Evolutionary conservation across 208 protist species (phyloP).

Genomic region (Zelonia costaricensis): DNA sequence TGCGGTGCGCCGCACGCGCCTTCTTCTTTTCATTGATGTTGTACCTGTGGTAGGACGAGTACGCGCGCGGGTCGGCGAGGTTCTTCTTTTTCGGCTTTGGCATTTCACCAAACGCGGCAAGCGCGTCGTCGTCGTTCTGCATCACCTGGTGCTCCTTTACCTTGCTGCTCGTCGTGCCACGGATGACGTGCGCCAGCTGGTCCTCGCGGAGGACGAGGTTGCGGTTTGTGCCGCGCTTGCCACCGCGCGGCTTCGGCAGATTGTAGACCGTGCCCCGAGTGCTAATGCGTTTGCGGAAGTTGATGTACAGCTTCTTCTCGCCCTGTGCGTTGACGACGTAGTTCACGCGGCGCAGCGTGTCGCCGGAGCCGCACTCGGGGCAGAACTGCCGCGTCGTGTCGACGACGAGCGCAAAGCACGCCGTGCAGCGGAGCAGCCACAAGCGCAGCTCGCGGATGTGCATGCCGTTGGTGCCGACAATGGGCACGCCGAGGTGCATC

Average conservation of each 20-base stretch:
- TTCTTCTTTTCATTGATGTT: slow-evolving; percentile 92
- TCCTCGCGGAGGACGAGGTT: slow-evolving; percentile 90
- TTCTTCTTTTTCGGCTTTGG: slow-evolving; percentile 66
- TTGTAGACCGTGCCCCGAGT: slow-evolving; percentile 90
- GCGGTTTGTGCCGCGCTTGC: slow-evolving; percentile 84
- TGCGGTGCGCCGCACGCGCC: slow-evolving; percentile 63
- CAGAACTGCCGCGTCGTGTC: slow-evolving; percentile 95
- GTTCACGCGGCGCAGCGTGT: slow-evolving; percentile 91
- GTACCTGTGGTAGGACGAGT: slow-evolving; percentile 86
- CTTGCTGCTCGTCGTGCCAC: slow-evolving; percentile 57
- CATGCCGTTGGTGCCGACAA: slow-evolving; percentile 88
- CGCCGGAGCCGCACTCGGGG: slow-evolving; percentile 80
- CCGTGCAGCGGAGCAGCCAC: slow-evolving; percentile 91
- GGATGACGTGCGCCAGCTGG: slow-evolving; percentile 85
- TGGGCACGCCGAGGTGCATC: slow-evolving; percentile 89
- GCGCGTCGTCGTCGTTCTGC: slow-evolving; percentile 50
- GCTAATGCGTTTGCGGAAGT: slow-evolving; percentile 81
- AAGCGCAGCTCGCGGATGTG: slow-evolving; percentile 86
- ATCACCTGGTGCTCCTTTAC: slow-evolving; percentile 56
- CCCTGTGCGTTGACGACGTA: slow-evolving; percentile 87
- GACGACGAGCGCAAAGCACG: slow-evolving; percentile 83
- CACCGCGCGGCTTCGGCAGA: slow-evolving; percentile 85
- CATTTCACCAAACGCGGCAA: slow-evolving; percentile 73
- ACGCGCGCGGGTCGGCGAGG: slow-evolving; percentile 51
- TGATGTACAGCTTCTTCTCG: slow-evolving; percentile 89